Percentiles rank a stretch among this genome's conserved stretches.
Evolutionary conservation across 495 filamentous ascomycete species (phyloP).

Genomic region (Penicillium pulvis): DNA sequence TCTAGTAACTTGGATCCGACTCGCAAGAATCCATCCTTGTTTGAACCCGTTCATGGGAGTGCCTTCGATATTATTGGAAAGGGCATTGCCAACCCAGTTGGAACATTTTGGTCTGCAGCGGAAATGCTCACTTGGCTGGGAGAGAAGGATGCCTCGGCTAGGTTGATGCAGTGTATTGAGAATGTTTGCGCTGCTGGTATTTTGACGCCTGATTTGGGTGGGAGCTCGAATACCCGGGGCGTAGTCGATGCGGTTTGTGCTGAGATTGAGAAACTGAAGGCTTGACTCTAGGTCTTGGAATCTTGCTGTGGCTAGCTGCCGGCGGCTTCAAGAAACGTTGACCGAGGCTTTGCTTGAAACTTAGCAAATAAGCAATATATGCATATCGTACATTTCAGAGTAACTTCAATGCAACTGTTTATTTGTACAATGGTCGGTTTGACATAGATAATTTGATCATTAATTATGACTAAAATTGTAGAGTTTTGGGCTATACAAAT

Average conservation of each 20-base stretch:
- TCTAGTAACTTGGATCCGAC: slow-evolving; percentile 61
- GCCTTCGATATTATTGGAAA: slow-evolving; percentile 69
- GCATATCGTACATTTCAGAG: no score
- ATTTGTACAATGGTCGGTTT: no score
- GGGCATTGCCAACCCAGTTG: slow-evolving; percentile 65
- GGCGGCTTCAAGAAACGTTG: no score
- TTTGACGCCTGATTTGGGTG: slow-evolving; percentile 59
- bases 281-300: not conserved
- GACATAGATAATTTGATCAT: no score
- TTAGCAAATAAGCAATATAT: no score
- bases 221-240: slow-evolving; percentile 49
- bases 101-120: slow-evolving; percentile 62
- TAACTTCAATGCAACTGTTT: no score
- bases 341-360: no score
- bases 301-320: no score
- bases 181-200: slow-evolving; percentile 53
- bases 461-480: no score
- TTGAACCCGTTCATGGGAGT: slow-evolving; percentile 63
- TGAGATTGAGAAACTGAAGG: slow-evolving; percentile 43
- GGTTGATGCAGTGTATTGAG: slow-evolving; percentile 57
- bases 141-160: slow-evolving; percentile 49
- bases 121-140: slow-evolving; percentile 67
- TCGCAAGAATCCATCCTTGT: slow-evolving; percentile 56
- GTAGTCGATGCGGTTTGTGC: slow-evolving; percentile 58
- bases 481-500: no score